Evolutionary conservation across 495 filamentous ascomycete genomes (phyloP), one percentile per base, ranked within the genome.

Genomic region (Pseudevernia furfuracea): DNA sequence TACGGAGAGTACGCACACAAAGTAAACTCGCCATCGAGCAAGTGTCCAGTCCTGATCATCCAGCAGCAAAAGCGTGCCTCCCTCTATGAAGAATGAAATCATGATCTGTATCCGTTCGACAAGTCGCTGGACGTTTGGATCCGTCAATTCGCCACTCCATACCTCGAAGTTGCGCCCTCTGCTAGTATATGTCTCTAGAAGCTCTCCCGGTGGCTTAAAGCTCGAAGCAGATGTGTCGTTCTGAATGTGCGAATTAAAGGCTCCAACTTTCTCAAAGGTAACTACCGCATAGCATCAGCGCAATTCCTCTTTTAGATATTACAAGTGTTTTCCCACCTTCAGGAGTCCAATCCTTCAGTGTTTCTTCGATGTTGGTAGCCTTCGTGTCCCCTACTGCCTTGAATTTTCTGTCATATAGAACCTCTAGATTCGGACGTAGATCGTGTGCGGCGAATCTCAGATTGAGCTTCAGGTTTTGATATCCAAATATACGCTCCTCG

Each of bases 31-130:
- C 94, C 94, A 99, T 72, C 92, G 83, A 60, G 86, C 81, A 10
- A 90, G 74, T 10, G 82, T 82, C 84, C 86, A 88, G 43, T 88
- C 85, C 6, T 84, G 80, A 62, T 95, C 90, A 52, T 93, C 83
- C 17, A 89, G 75, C 12, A 85, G 80, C 25, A 96, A 79, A 32
- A 79, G 81, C 17, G 84, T 86, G 39, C 91, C 95, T 30, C 90
- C 94, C 74, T 99, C 94, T 66, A 99, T 96, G 74, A 88, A 96
- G 61, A 97, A 79, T 11, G 88, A 86, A n/a, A 91, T 82, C 32
- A 92, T 78, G 44, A 96, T 84, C 73, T 96, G 90, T 57, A 92
- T 84, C 56, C 91, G 89, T 70, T 84, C 84, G 63, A 94, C 70
- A 38, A 96, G 72, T 67, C 83, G 77, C 65, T 79, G 80, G 38